A percentile compares a stretch with the other conserved stretches of the same genome.
These are phyloP conservation scores for Symbiodinium natans DNA, from an alignment of 73 alveolate species.

Conservation along the genomic window DNA sequence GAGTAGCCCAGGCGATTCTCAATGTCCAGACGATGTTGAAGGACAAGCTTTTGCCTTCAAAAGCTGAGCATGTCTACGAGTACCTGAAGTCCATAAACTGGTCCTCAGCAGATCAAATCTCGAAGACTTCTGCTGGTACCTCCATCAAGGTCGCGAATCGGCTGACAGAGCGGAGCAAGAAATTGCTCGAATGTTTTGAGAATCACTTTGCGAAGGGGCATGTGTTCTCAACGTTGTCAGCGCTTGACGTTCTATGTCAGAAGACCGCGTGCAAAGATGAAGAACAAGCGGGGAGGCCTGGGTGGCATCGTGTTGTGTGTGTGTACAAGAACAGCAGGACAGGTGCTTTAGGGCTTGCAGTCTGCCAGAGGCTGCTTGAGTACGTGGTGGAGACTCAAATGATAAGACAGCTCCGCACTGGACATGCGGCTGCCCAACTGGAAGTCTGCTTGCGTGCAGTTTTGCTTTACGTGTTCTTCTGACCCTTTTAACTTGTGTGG, in stretches of 20 bases:
- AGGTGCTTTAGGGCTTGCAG: no score
- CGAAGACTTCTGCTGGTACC: not conserved
- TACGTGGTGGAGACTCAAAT: no score
- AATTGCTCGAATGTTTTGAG: not conserved
- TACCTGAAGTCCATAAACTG: not conserved
- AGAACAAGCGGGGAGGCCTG: not conserved
- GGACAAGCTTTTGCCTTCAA: not conserved
- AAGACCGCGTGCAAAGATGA: not conserved
- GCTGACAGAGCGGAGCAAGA: not conserved
- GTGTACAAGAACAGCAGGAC: no score
- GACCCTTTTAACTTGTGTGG: no score
- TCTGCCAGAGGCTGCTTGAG: no score
- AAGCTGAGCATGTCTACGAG: not conserved
- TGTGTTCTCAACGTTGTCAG: not conserved
- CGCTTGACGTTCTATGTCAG: not conserved
- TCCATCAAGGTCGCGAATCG: not conserved
- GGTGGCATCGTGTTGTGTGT: no score
- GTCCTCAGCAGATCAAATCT: not conserved
- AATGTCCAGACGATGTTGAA: not conserved
- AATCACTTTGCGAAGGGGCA: not conserved
- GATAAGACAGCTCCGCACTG: no score
- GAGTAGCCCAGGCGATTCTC: not conserved
- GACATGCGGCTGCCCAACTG: no score
- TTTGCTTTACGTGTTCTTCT: no score
- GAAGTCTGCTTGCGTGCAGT: no score